phyloP scores from a whole-genome alignment of 2,329 filamentous ascomycete species.

The Domatiomyces globalis region DNA sequence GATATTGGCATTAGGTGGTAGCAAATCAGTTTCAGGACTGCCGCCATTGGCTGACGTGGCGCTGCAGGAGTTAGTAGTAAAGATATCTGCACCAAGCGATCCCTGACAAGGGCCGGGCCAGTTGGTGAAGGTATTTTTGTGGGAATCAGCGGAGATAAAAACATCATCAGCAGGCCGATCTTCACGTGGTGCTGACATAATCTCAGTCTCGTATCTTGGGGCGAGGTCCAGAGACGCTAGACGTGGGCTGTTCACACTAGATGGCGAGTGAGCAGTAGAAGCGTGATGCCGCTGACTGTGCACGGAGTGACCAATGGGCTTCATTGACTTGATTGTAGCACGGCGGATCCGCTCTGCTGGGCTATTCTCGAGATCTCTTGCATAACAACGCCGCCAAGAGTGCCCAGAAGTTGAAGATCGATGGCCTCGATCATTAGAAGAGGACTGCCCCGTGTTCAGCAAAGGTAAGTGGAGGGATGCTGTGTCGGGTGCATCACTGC shows the following conservation, averaged over 20 bases:
- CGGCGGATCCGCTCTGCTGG: background rate
- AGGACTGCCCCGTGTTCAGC: no score
- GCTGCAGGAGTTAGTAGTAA: no score
- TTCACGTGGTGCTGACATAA: background rate
- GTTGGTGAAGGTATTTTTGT: no score
- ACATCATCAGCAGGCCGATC: background rate
- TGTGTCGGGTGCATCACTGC: no score
- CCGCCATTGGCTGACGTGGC: background rate
- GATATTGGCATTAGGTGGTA: background rate
- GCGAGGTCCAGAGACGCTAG: background rate
- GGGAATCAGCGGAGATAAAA: no score
- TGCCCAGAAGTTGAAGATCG: background rate
- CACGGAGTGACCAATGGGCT: background rate
- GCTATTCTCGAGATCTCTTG: background rate
- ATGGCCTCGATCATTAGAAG: background rate
- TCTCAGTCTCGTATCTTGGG: background rate
- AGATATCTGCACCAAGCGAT: no score
- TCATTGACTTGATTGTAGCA: background rate
- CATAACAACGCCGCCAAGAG: background rate
- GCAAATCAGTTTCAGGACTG: background rate
- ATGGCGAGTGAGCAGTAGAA: no score
- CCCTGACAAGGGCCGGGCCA: no score
- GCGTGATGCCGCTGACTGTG: no score
- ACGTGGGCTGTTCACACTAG: no score
- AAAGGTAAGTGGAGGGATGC: no score